Percentiles rank a stretch among this genome's conserved stretches.
Conservation (phyloP, 108 stramenopile species). For the Nitzschia sp. region DNA sequence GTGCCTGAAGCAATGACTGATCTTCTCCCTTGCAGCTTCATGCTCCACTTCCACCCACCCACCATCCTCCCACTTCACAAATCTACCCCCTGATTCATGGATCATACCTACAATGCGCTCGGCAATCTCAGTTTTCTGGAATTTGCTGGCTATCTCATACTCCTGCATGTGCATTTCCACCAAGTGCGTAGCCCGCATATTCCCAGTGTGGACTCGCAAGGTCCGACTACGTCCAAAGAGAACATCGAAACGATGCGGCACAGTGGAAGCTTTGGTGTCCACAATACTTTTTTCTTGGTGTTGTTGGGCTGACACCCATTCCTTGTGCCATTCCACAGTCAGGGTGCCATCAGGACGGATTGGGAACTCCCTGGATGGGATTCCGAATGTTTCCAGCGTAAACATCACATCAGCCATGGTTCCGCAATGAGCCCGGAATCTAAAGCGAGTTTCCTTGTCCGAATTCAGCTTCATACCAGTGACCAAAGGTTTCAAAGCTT, state of each 20-base stretch:
- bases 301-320: constrained; percentile 24
- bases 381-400: constrained; percentile 32
- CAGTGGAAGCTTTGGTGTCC: not conserved
- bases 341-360: constrained; percentile 11
- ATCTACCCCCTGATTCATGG: constrained; percentile 29
- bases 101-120: constrained; percentile 20
- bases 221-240: constrained; percentile 30
- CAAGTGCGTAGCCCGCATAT: constrained; percentile 18
- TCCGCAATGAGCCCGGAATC: constrained; percentile 21
- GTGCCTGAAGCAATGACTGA: constrained; percentile 29
- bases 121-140: constrained; percentile 31
- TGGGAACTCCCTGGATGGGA: constrained; percentile 10
- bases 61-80: constrained; percentile 27
- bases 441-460: constrained; percentile 5
- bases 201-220: constrained; percentile 27
- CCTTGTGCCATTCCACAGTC: constrained; percentile 18
- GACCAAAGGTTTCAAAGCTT: constrained; percentile 18
- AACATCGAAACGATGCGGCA: constrained; percentile 33
- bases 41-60: constrained; percentile 31
- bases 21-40: constrained; percentile 21
- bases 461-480: constrained; percentile 8
- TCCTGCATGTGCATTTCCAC: constrained; percentile 22
- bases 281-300: constrained; percentile 3
- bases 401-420: constrained; percentile 6
- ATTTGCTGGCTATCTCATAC: constrained; percentile 32